Conservation (phyloP, 345 rosid genomes). For the Anastatica hierochuntica region DNA sequence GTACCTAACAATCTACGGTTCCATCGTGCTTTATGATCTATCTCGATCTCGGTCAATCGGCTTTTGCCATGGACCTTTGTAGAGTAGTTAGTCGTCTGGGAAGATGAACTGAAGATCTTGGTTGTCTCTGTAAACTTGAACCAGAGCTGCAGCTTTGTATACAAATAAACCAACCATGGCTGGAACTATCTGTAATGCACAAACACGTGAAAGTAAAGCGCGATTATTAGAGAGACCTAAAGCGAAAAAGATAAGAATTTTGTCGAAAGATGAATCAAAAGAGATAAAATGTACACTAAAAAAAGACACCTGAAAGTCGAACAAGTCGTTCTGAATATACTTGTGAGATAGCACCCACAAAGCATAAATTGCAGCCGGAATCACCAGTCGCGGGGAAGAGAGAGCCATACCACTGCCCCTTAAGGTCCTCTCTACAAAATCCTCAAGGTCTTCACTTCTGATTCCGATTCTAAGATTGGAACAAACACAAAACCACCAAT, state of each 20-base stretch:
- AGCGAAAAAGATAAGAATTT: too few species aligned
- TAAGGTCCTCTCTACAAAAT: conserved; percentile 48
- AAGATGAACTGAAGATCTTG: conserved; percentile 63
- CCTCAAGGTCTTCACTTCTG: conserved; percentile 67
- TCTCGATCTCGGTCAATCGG: too few species aligned
- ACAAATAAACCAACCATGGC: conserved; percentile 90
- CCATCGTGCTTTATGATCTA: too few species aligned
- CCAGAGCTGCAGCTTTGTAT: conserved; percentile 92
- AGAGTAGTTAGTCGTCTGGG: conserved; percentile 44
- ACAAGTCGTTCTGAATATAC: conserved; percentile 42
- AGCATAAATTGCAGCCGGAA: conserved; percentile 71
- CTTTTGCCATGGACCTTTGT: too few species aligned
- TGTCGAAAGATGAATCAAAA: too few species aligned
- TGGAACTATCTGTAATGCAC: conserved; percentile 51
- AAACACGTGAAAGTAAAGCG: too few species aligned
- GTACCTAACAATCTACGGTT: too few species aligned
- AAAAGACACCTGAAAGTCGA: conserved; percentile 92
- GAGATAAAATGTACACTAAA: too few species aligned
- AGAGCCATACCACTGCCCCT: conserved; percentile 72
- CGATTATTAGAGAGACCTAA: too few species aligned
- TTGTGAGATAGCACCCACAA: conserved; percentile 68
- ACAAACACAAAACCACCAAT: conserved; percentile 1
- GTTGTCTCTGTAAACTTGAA: conserved; percentile 89
- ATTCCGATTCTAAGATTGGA: conserved; percentile 56
- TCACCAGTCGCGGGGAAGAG: conserved; percentile 82